phyloP scores from a whole-genome alignment of 106 monocot genomes.

The Xerophyta viscosa region DNA sequence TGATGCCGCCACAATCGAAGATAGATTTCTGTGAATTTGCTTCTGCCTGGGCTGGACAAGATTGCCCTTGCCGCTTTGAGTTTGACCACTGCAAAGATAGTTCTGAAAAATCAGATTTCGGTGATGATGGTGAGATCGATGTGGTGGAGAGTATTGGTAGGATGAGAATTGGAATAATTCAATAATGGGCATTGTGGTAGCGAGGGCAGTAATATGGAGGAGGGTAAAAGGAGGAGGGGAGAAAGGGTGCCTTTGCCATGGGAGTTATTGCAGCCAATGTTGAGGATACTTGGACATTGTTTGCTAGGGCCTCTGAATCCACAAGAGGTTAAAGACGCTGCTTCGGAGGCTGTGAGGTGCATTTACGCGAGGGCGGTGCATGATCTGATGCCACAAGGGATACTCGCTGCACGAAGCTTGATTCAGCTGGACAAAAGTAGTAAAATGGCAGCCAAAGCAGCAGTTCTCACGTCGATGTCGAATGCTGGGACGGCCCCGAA shows the following conservation, averaged over 20 bases:
- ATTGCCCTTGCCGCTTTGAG: conserved; percentile 61
- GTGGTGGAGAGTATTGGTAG: conserved; percentile 17
- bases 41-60: conserved; percentile 76
- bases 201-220: conserved; percentile 6
- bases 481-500: conserved; percentile 30
- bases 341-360: conserved; percentile 44
- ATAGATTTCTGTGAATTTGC: conserved; percentile 73
- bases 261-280: conserved; percentile 84
- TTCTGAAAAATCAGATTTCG: conserved; percentile 11
- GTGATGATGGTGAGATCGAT: conserved; percentile 21
- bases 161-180: conserved; percentile 20
- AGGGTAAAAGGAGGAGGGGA: conserved; percentile 22
- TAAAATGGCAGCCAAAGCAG: conserved; percentile 23
- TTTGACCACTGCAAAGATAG: conserved; percentile 63
- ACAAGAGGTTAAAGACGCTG: conserved; percentile 77
- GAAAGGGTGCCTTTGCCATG: conserved; percentile 80
- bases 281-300: conserved; percentile 87
- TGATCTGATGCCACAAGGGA: conserved; percentile 76
- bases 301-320: conserved; percentile 62
- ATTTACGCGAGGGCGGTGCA: conserved; percentile 82
- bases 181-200: conserved; percentile 1
- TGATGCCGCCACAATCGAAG: conserved; percentile 69
- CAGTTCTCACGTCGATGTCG: not conserved
- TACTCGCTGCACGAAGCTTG: conserved; percentile 82
- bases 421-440: conserved; percentile 73